Percentiles rank a stretch among this genome's conserved stretches.
Evolutionary conservation across 495 filamentous ascomycete genomes (phyloP).

Genomic region (Aspergillus leporis): DNA sequence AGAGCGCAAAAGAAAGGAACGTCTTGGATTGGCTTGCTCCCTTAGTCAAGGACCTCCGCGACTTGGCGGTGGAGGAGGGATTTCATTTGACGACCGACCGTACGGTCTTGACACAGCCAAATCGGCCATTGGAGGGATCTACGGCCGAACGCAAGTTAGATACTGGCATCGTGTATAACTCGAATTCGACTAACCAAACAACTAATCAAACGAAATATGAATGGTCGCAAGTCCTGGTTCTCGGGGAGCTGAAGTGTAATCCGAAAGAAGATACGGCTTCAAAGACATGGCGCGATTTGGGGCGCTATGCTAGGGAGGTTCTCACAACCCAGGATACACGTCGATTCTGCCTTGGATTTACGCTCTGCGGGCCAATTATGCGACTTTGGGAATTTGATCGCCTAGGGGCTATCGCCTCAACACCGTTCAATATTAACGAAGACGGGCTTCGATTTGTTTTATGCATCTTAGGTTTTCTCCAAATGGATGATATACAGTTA

Average conservation of each 20-base stretch:
- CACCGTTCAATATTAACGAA: constrained; percentile 46
- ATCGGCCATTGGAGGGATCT: constrained; percentile 9
- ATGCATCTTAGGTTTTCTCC: constrained; percentile 45
- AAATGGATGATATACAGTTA: constrained; percentile 44
- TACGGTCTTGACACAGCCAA: constrained; percentile 2
- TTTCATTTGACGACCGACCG: not conserved
- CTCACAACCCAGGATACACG: constrained; percentile 18
- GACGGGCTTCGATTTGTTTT: constrained; percentile 45
- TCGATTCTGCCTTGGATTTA: constrained; percentile 19
- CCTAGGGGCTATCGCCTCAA: constrained; percentile 43
- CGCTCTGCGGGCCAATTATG: constrained; percentile 22
- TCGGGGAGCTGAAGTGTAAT: constrained; percentile 22
- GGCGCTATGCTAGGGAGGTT: constrained; percentile 11
- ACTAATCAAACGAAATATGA: too few species aligned
- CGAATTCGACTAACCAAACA: not conserved
- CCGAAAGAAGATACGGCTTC: constrained; percentile 5
- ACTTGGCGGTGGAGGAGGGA: not conserved
- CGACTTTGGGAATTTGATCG: constrained; percentile 41
- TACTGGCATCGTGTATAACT: not conserved
- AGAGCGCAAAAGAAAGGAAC: constrained; percentile 3
- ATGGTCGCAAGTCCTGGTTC: constrained; percentile 21
- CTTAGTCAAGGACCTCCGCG: not conserved
- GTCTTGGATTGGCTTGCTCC: constrained; percentile 5
- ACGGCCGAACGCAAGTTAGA: constrained; percentile 8
- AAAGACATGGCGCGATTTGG: constrained; percentile 19